A percentile compares a stretch with the other conserved stretches of the same genome.
phyloP scores from a whole-genome alignment of 345 rosid genomes.

The Aegle marmelos region DNA sequence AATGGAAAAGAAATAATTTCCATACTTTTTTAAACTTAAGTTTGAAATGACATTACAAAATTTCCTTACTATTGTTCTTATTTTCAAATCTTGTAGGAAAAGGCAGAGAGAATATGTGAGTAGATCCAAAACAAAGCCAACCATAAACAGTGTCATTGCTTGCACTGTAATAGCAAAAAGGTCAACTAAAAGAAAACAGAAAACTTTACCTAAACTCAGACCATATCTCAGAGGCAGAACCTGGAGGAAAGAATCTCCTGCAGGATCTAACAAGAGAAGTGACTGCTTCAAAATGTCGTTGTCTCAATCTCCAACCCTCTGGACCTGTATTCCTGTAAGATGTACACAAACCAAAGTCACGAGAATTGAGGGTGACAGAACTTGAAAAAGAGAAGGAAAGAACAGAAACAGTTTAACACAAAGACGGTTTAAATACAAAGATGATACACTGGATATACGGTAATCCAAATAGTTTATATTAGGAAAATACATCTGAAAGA shows the following conservation, averaged over 20 bases:
- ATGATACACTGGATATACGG: background rate
- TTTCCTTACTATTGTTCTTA: background rate
- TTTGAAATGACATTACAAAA: background rate
- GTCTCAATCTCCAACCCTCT: slow-evolving; percentile 96
- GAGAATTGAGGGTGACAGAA: slow-evolving; percentile 3
- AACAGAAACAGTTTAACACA: background rate
- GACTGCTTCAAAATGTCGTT: slow-evolving; percentile 80
- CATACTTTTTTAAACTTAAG: background rate
- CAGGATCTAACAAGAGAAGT: slow-evolving; percentile 86
- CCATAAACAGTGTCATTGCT: background rate
- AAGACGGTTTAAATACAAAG: background rate
- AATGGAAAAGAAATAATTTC: background rate
- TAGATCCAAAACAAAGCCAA: background rate
- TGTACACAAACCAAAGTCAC: slow-evolving; percentile 1
- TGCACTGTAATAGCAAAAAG: background rate
- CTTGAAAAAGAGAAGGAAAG: background rate
- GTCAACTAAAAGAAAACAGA: background rate
- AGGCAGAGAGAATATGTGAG: background rate
- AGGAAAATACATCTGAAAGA: background rate
- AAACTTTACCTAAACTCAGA: slow-evolving; percentile 68
- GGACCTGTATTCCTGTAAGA: slow-evolving; percentile 85
- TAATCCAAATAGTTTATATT: background rate
- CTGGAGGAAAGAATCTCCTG: slow-evolving; percentile 79
- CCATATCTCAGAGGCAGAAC: slow-evolving; percentile 95
- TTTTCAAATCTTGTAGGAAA: background rate